Percentiles rank a stretch among this genome's conserved stretches.
phyloP scores from a whole-genome alignment of 768 basidiomycete species.

The Collybiopsis luxurians region DNA sequence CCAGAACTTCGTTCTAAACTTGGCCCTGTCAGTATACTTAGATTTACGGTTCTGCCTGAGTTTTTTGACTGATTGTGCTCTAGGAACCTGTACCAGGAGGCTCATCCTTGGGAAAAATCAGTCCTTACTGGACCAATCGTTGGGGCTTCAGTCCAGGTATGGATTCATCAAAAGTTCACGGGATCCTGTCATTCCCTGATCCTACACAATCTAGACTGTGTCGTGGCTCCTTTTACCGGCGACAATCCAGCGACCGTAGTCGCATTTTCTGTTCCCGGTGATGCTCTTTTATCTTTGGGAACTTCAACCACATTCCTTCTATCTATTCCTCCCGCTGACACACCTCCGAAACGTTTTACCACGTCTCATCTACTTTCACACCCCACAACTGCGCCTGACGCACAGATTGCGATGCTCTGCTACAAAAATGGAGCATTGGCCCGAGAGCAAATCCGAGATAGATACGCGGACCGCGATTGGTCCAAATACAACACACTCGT shows the following conservation, averaged over 20 bases:
- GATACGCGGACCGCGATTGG: constrained; percentile 63
- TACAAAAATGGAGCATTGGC: constrained; percentile 88
- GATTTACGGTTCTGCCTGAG: neutral
- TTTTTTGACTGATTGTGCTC: neutral
- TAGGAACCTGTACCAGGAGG: constrained; percentile 73
- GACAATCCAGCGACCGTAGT: constrained; percentile 88
- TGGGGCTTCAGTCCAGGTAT: constrained; percentile 74
- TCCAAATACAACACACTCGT: constrained; percentile 65
- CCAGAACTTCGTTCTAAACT: constrained; percentile 64
- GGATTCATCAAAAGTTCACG: constrained; percentile 3
- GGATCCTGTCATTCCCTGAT: neutral
- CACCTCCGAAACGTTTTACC: constrained; percentile 65
- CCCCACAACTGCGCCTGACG: constrained; percentile 52
- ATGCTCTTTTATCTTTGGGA: constrained; percentile 83
- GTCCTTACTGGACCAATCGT: constrained; percentile 66
- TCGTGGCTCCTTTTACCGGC: constrained; percentile 82
- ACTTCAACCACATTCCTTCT: constrained; percentile 88
- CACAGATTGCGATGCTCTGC: constrained; percentile 87
- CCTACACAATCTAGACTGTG: constrained; percentile 48
- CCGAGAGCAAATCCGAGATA: constrained; percentile 72
- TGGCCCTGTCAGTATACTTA: constrained; percentile 35
- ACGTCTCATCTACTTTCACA: constrained; percentile 75
- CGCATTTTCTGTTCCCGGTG: constrained; percentile 69
- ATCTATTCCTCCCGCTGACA: constrained; percentile 64
- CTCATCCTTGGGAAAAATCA: constrained; percentile 60